Percentiles rank a stretch among this genome's conserved stretches.
These are phyloP conservation scores for Trypethelium eluteriae DNA, from an alignment of 495 filamentous ascomycete species.

Conservation along the genomic window DNA sequence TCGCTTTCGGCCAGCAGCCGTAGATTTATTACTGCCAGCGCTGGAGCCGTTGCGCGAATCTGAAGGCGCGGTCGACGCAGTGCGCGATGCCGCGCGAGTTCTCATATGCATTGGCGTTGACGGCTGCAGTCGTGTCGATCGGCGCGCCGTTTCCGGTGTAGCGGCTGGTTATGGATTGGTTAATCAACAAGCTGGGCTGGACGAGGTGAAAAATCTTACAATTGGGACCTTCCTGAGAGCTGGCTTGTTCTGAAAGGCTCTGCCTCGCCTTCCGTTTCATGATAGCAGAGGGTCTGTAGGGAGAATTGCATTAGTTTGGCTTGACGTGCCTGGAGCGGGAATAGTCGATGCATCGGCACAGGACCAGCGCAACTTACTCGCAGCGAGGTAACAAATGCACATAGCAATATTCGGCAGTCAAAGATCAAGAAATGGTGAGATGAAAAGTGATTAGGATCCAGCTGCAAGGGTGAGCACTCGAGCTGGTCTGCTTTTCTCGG, in stretches of 20 bases:
- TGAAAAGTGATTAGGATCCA: not conserved
- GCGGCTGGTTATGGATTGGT: constrained; percentile 3
- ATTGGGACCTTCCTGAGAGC: constrained; percentile 6
- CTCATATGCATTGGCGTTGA: constrained; percentile 33
- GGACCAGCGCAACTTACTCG: not conserved
- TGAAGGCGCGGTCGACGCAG: constrained; percentile 26
- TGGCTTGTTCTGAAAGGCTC: constrained; percentile 8
- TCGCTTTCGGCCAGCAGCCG: constrained; percentile 14
- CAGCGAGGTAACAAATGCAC: constrained; percentile 1
- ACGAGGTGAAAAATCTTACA: constrained; percentile 11
- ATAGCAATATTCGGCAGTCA: not conserved
- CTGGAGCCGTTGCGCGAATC: constrained; percentile 21
- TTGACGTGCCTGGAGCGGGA: not conserved
- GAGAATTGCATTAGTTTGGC: not conserved
- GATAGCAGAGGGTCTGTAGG: not conserved
- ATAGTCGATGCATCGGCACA: not conserved
- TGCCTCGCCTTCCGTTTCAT: not conserved
- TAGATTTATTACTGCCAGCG: constrained; percentile 21
- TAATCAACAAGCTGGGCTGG: constrained; percentile 10
- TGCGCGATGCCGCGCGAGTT: constrained; percentile 28
- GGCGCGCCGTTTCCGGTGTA: constrained; percentile 10
- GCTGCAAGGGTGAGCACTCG: not conserved
- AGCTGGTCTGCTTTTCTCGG: not conserved
- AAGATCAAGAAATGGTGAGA: not conserved
- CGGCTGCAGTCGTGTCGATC: constrained; percentile 29